Evolutionary conservation across 106 monocot species (phyloP), one percentile per base, ranked within the genome.

Genomic region (Agapanthus africanus): DNA sequence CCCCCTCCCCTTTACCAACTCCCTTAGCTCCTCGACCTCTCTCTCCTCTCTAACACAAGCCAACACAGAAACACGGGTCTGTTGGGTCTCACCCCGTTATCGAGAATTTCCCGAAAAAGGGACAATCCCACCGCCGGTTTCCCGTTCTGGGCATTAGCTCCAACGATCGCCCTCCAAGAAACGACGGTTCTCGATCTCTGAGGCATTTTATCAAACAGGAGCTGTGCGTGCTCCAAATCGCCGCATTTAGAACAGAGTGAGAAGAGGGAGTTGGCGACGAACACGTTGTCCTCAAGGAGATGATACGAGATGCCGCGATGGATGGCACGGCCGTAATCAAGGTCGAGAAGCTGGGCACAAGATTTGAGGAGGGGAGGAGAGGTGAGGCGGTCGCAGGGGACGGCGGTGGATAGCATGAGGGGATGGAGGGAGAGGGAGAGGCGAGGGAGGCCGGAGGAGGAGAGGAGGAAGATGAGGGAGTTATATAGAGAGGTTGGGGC

Each of bases 321-420:
- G 70, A 73, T 11, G 13, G 30, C 15, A 4, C 7, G 27, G 66
- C 81, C 81, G 40, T 40, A 26, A 13, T 22, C 22, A 69, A 81
- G 65, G 75, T 65, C 52, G 6, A 67, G 15, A 23, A 83, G 77
- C n/a, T 66, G 65, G 36, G 71, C 70, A 52, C 74, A 80, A 15
- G 80, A 51, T 71, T 83, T 83, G 77, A 83, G 74, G 37, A 87
- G 77, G n/a, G 66, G 67, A 6, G 87, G 87, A 28, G 74, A 79
- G 59, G 87, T 83, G 74, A 83, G 76, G 19, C 50, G 61, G 65
- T 83, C 80, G 33, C 79, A 82, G 23, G 49, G 27, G 22, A 26
- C 31, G 15, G 41, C 19, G 42, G 61, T 18, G 28, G 35, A 54
- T 34, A 51, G 74, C 87, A 87, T 80, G 7, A 32, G 74, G 19